Evolutionary conservation across 2,329 filamentous ascomycete species (phyloP).

Genomic region (Cytospora leucostoma): DNA sequence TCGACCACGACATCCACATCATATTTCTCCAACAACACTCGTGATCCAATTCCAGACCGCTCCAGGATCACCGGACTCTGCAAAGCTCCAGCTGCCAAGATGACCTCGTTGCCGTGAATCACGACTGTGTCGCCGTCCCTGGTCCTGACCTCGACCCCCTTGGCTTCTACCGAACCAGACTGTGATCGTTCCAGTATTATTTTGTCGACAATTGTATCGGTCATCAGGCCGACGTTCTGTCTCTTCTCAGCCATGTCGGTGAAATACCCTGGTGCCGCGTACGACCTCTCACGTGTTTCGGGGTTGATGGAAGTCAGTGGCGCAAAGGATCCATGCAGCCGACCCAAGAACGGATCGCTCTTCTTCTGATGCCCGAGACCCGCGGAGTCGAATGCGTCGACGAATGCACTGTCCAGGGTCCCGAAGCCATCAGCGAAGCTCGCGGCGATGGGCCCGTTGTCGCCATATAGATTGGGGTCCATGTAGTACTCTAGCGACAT

Average conservation of each 20-base stretch:
- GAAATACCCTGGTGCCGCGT: conserved; percentile 24
- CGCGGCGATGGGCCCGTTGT: neutral
- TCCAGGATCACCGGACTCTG: conserved; percentile 41
- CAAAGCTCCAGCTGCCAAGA: conserved; percentile 45
- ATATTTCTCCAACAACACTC: conserved; percentile 43
- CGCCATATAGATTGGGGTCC: neutral
- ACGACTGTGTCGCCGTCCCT: neutral
- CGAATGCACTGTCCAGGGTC: neutral
- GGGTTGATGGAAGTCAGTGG: neutral
- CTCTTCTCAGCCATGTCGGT: neutral
- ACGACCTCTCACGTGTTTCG: neutral
- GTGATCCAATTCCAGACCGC: conserved; percentile 42
- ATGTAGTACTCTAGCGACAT: neutral
- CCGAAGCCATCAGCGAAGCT: neutral
- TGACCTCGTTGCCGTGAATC: conserved; percentile 38
- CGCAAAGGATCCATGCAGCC: neutral
- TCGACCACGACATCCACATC: conserved; percentile 40
- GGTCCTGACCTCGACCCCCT: neutral
- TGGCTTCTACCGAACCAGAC: neutral
- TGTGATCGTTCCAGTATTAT: neutral
- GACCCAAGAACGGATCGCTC: neutral
- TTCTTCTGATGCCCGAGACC: neutral
- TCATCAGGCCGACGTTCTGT: neutral
- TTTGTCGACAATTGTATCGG: neutral
- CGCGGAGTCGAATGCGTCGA: neutral